Conservation (phyloP, 257 asterid genomes). For the Lithospermum erythrorhizon region DNA sequence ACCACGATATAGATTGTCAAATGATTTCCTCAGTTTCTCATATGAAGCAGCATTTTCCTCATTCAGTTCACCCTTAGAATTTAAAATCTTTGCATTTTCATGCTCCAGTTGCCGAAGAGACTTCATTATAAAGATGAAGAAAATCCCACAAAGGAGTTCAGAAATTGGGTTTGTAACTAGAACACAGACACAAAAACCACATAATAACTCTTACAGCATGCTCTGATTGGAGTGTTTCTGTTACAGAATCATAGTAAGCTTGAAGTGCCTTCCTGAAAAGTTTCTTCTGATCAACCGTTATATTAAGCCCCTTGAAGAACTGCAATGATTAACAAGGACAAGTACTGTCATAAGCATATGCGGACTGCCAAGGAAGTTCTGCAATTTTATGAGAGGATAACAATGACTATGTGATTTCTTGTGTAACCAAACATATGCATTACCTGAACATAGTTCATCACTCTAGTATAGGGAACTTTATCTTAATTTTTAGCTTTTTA, state of each 20-base stretch:
- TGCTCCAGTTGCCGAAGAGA: slow-evolving; percentile 97
- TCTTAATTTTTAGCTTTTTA: too few species aligned
- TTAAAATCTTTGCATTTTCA: slow-evolving; percentile 85
- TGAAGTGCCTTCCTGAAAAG: slow-evolving; percentile 69
- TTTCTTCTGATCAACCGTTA: slow-evolving; percentile 74
- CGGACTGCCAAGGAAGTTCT: not conserved
- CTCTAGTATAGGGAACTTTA: not conserved
- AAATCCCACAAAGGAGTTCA: slow-evolving; percentile 10
- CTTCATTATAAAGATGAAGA: slow-evolving; percentile 22
- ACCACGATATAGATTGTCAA: slow-evolving; percentile 87
- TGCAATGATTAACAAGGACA: slow-evolving; percentile 25
- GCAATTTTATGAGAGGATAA: not conserved
- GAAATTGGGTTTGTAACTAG: not conserved
- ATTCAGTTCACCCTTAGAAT: slow-evolving; percentile 93
- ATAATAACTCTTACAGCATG: slow-evolving; percentile 60
- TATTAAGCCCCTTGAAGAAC: slow-evolving; percentile 78
- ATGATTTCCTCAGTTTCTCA: slow-evolving; percentile 87
- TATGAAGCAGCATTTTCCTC: slow-evolving; percentile 85
- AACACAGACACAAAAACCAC: slow-evolving; percentile 6
- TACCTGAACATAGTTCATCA: not conserved
- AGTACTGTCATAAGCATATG: slow-evolving; percentile 11
- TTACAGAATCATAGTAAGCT: slow-evolving; percentile 68
- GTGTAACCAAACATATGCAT: not conserved
- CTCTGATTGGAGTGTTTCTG: slow-evolving; percentile 86
- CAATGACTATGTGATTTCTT: not conserved